Base-by-base conservation (phyloP, 257 asterid species). In the Lycium ferocissimum region DNA sequence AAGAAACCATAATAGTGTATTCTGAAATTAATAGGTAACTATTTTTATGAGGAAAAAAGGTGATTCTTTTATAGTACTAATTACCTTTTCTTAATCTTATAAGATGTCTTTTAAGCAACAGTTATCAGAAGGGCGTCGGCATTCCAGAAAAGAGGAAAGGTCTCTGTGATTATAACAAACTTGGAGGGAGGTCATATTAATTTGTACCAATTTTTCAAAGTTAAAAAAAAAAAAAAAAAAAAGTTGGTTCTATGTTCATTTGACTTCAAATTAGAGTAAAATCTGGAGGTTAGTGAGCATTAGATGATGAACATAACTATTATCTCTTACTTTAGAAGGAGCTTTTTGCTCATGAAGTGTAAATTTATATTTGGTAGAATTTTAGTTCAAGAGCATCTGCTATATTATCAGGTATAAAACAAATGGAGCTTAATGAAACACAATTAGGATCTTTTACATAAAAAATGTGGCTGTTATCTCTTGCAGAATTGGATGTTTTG, bases 401-500 rank as follows among this genome's bases (percentile, higher is more conserved):
- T 73, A 47, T 20, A 47, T 45, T 11, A n/a, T 73, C 80, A 45
- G 80, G 38, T 73, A n/a, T 20, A n/a, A 43, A 20, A 47, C 38
- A 47, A 73, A 43, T n/a, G 80, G 47, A 73, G 80, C 80, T 20
- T 20, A 47, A 20, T 47, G 58, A 26, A n/a, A 73, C 43, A 47
- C n/a, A 73, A 47, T 2, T 1, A 6, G 80, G 12, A 73, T 45
- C 80, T 20, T 53, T 62, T 56, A 69, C 67, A n/a, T 56, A 7
- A n/a, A 61, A 69, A 84, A 79, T 79, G 83, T 84, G 88, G 61
- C 63, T 83, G 84, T 51, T 85, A 38, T 59, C 54, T 89, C 83
- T 85, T 89, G 94, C 97, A 96, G 99, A 95, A 94, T 89, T 96
- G 91, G 99, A 95, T 88, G 97, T 93, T 85, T 90, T 96, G 84